These are phyloP conservation scores for Zymoseptoria ardabiliae DNA, from an alignment of 2,329 filamentous ascomycete genomes.

Conservation along the genomic window DNA sequence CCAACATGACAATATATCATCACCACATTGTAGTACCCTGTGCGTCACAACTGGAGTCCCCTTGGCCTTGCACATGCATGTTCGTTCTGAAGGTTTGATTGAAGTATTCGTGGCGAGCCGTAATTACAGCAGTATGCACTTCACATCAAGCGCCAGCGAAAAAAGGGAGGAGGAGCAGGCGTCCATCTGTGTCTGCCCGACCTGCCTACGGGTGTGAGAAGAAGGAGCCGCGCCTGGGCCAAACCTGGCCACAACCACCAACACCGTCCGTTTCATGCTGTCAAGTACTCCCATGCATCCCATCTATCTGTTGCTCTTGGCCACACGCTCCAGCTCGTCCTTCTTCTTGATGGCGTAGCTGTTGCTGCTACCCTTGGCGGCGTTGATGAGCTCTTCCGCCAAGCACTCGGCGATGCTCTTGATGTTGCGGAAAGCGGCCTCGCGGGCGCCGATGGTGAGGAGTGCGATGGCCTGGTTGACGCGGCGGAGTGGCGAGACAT, in stretches of 20 bases:
- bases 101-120: constrained; percentile 12
- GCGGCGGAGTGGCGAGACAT: constrained; percentile 97
- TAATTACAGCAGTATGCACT: constrained; percentile 10
- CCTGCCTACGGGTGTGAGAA: constrained; percentile 7
- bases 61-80: background rate
- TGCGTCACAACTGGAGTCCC: background rate
- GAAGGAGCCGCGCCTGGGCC: background rate
- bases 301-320: constrained; percentile 99
- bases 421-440: constrained; percentile 99
- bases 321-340: constrained; percentile 99
- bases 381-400: constrained; percentile 99
- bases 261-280: constrained; percentile 18
- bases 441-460: constrained; percentile 96
- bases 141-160: constrained; percentile 9
- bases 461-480: constrained; percentile 99
- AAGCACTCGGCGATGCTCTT: constrained; percentile 99
- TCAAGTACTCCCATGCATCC: constrained; percentile 6
- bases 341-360: constrained; percentile 99
- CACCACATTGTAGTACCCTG: background rate
- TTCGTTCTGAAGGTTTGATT: constrained; percentile 3
- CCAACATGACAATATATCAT: background rate
- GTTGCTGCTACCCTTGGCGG: constrained; percentile 99
- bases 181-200: constrained; percentile 4
- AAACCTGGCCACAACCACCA: constrained; percentile 8
- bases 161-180: constrained; percentile 6